Conservation (phyloP, 129 eudicot species). For the Centrapalus pauciflorus region DNA sequence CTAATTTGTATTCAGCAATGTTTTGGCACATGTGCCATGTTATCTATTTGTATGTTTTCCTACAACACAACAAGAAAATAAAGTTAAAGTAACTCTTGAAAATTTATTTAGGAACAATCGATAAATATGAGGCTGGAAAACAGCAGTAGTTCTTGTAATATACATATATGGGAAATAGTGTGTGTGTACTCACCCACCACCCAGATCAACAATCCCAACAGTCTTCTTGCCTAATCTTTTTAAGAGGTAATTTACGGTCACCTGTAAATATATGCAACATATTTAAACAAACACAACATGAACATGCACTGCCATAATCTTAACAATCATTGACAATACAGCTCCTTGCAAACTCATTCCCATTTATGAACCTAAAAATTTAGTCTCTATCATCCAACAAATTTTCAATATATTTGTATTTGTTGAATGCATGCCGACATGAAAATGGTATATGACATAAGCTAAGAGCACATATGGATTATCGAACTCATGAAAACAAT, state of each 20-base stretch:
- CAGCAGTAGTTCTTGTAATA: no score
- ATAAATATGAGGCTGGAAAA: no score
- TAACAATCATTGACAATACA: not conserved
- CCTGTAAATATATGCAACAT: slow-evolving; percentile 42
- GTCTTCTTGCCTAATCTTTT: slow-evolving; percentile 77
- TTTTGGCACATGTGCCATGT: no score
- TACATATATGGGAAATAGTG: no score
- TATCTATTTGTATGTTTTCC: no score
- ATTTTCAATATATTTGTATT: not conserved
- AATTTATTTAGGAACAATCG: no score
- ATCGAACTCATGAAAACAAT: slow-evolving; percentile 14
- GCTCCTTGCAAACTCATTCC: not conserved
- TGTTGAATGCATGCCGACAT: not conserved
- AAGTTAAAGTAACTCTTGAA: no score
- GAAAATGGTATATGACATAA: not conserved
- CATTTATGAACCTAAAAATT: not conserved
- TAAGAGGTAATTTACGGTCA: slow-evolving; percentile 80
- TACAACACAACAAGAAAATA: no score
- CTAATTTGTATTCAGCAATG: no score
- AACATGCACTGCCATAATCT: not conserved
- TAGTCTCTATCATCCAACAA: not conserved
- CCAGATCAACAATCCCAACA: slow-evolving; percentile 90
- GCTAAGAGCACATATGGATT: not conserved
- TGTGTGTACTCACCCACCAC: slow-evolving; percentile 94
- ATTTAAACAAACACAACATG: not conserved